Evolutionary conservation across 129 eudicot species (phyloP), one percentile per base, ranked within the genome.

Genomic region (Heracleum sosnowskyi): DNA sequence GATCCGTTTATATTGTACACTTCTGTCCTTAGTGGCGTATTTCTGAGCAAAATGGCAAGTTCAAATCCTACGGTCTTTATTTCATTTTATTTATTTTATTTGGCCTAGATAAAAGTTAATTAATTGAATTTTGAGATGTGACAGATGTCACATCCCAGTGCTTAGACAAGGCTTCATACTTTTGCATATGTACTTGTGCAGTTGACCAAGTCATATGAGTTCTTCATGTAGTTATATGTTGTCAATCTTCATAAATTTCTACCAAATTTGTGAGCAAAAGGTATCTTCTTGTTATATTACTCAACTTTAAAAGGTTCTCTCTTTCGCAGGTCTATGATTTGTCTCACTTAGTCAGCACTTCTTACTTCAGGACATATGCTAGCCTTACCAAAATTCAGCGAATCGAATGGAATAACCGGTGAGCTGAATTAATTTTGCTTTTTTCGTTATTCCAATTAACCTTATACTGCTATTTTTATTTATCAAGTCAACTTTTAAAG

Each of bases 401-500:
- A 76, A 78, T 68, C 39, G 90, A 88, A 41, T 88, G 92, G 92
- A 88, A 86, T 75, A 88, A 88, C 39, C 87, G 92, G 92, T 88
- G 73, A 69, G 76, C 49, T 44, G 5, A 47, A 55, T 46, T 16
- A 39, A 28, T 3, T 69, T 20, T 69, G 11, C 13, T 57, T 46
- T 77, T 77, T 73, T 16, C 20, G 34, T 41, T 33, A 18, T 18
- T 33, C 44, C 10, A n/a, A 36, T 4, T 6, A 40, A 60, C 11
- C 36, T 66, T 66, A 13, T 28, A 28, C 24, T 15, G 24, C 7
- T 66, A 31, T 13, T 12, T 31, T 5, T 31, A 28, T 31, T 66
- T 2, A 26, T 63, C 36, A 66, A 31, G 22, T 41, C 35, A 5
- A 3, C 36, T 41, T 26, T n/a, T 10, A 24, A 12, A 5, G 0